phyloP scores from a whole-genome alignment of 2,329 filamentous ascomycete species.

The Calonectria montana region DNA sequence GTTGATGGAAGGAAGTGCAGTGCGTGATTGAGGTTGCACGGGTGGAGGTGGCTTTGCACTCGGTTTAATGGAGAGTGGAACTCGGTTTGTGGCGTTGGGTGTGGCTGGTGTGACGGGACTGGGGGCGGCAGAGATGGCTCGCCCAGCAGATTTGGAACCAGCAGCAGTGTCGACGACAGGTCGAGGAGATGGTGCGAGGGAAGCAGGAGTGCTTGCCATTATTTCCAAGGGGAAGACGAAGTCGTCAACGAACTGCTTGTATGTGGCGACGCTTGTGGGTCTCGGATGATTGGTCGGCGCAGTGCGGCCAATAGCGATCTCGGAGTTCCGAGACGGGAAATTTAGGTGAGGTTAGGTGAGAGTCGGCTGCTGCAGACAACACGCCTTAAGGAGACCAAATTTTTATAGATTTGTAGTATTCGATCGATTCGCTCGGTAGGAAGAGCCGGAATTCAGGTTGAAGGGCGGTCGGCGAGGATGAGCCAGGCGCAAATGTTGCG shows the following conservation, averaged over 20 bases:
- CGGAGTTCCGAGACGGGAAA: slow-evolving; percentile 44
- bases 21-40: slow-evolving; percentile 45
- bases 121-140: slow-evolving; percentile 40
- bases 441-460: background rate
- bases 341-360: slow-evolving; percentile 16
- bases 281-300: slow-evolving; percentile 35
- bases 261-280: slow-evolving; percentile 32
- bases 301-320: slow-evolving; percentile 31
- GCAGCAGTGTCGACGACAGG: slow-evolving; percentile 31
- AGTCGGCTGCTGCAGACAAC: slow-evolving; percentile 5
- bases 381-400: slow-evolving; percentile 2
- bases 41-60: slow-evolving; percentile 42
- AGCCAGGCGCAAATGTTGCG: background rate
- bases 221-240: slow-evolving; percentile 24
- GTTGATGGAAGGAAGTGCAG: slow-evolving; percentile 52
- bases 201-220: slow-evolving; percentile 38
- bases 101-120: slow-evolving; percentile 38
- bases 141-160: slow-evolving; percentile 25
- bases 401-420: background rate
- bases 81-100: slow-evolving; percentile 38
- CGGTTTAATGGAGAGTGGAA: slow-evolving; percentile 47
- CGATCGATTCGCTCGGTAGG: slow-evolving; percentile 16
- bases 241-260: slow-evolving; percentile 24
- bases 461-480: background rate
- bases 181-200: slow-evolving; percentile 36